Base-by-base conservation (phyloP, 495 filamentous ascomycete species). In the Podospora pseudopauciseta region DNA sequence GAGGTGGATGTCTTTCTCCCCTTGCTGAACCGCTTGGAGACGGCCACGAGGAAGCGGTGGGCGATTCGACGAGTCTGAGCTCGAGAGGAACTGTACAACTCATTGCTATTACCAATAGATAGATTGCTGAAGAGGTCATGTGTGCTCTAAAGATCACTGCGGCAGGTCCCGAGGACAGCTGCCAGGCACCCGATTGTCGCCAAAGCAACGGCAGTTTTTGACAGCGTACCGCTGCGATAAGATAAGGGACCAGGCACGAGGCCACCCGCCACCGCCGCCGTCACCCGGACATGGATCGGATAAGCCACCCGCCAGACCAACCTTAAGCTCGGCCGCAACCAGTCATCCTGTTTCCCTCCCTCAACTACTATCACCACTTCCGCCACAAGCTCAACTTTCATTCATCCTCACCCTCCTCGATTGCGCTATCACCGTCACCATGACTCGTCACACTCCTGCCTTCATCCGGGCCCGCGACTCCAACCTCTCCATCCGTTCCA, bases 361-460 rank as follows among this genome's bases (percentile, higher is more conserved):
- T 16, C 39, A 49, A 49, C 39, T 11, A 49, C 39, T 49, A 18
- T 11, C 39, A 49, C 15, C 39, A 49, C 39, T 49, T 49, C 39
- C 15, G 39, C 13, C 39, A 49, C 39, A 49, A 49, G 39, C 39
- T 49, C 39, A 49, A 16, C 39, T 49, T 16, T 49, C 39, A 49
- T 49, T 13, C 39, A 49, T 49, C 39, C 7, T 49, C 23, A 34
- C 28, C 39, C 56, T 58, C 23, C 4, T 61, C 59, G 16, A 61
- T 61, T 65, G 49, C 44, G 34, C 53, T 7, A 65, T 16, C 53
- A 23, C 39, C 9, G 7, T 20, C 18, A 75, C 57, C 34, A 83
- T 83, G 81, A 79, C 74, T 15, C 74, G 74, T 58, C 77, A 80
- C 72, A 81, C 79, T 0, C 68, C 80, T 68, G 77, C 81, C 16